Evolutionary conservation across 2,329 filamentous ascomycete species (phyloP), one percentile per base, ranked within the genome.

Genomic region (Stachybotrys chlorohalonatus): DNA sequence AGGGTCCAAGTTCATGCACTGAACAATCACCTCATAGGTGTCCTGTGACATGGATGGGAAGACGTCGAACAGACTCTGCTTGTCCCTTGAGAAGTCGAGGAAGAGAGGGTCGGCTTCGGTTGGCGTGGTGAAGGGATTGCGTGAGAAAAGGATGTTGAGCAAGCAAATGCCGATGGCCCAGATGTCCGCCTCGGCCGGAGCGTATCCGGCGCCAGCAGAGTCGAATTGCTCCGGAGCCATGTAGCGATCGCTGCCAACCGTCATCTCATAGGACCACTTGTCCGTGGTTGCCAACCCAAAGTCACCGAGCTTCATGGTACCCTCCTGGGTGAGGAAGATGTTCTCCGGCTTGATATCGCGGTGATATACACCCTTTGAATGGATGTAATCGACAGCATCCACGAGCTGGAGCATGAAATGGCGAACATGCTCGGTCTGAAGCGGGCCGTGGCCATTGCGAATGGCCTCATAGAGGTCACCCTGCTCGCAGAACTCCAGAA

Each of bases 281-380:
- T 95, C 90, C 7, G 85, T 89, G 11, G 93, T 96, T 52, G 92
- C 92, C 59, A 99, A 79, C 54, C 94, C 94, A 69, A 97, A 96
- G 72, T 99, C 94, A 65, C 94, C 94, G 42, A 99, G 84, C 76
- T 99, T 99, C 88, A 97, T 89, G 46, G 86, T 81, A 53, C 93
- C 93, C 62, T 87, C 83, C 57, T 92, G 83, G 56, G 86, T 89
- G 59, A 99, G 80, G 71, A 99, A 97, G 71, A 99, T 96, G 78
- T 99, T 99, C 80, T 99, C 94, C 0, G 94, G 94, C 77, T 99
- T 99, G 82, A 99, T 96, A 72, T 99, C 94, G 58, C 94, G 89
- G 69, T 99, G 94, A 70, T 91, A 96, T 67, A 97, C 83, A 60
- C 90, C 92, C 70, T 92, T 92, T 59, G 82, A 81, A 71, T 99